These are phyloP conservation scores for Pichia kluyveri DNA, from an alignment of 805 yeast species.

Conservation along the genomic window DNA sequence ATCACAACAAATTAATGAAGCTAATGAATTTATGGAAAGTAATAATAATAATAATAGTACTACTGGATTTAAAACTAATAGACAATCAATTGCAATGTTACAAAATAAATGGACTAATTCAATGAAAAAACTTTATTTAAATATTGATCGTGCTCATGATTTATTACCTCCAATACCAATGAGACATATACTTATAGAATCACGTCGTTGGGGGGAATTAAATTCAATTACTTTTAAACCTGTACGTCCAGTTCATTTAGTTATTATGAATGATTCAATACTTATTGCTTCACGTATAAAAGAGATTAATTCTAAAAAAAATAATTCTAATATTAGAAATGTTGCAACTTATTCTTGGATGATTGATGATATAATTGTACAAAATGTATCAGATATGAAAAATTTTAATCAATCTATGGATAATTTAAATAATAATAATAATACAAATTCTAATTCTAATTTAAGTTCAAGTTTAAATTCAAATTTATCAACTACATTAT, in stretches of 20 bases:
- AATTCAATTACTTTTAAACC: constrained; percentile 82
- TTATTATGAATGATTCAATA: constrained; percentile 67
- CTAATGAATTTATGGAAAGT: constrained; percentile 10
- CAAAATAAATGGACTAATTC: constrained; percentile 79
- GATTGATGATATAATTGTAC: constrained; percentile 28
- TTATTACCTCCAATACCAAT: constrained; percentile 67
- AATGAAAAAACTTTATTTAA: constrained; percentile 58
- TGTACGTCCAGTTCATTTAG: constrained; percentile 64
- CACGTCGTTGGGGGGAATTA: constrained; percentile 80
- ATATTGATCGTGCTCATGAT: constrained; percentile 88
- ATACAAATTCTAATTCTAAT: constrained; percentile 1
- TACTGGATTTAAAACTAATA: constrained; percentile 34
- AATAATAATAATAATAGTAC: not conserved
- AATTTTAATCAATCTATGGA: constrained; percentile 1
- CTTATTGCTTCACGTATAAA: constrained; percentile 59
- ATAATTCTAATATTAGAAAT: constrained; percentile 11
- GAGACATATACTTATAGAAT: constrained; percentile 69
- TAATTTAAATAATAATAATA: too few relatives aligned
- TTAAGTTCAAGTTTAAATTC: not conserved
- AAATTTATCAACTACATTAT: constrained; percentile 11
- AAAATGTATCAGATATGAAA: constrained; percentile 10
- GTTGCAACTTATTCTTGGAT: constrained; percentile 79
- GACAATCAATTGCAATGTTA: constrained; percentile 62
- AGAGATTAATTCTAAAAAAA: constrained; percentile 11
- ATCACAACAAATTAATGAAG: constrained; percentile 30